A percentile compares a stretch with the other conserved stretches of the same genome.
These are phyloP conservation scores for Protomyces lactucae-debilis DNA, from an alignment of 1,139 yeast species.

Conservation along the genomic window DNA sequence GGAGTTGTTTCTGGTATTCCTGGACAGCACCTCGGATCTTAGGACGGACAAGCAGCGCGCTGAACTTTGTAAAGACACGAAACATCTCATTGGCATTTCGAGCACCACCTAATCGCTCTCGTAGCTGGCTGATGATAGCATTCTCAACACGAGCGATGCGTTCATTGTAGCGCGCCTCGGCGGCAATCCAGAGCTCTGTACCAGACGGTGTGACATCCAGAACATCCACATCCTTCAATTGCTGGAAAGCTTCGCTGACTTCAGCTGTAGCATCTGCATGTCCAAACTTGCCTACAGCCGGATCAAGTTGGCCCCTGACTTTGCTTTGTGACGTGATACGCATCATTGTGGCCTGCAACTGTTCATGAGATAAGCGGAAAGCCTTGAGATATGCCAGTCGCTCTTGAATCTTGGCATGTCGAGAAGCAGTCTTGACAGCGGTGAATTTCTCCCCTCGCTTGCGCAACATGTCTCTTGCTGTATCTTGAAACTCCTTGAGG, in stretches of 20 bases:
- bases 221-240: slow-evolving; percentile 42
- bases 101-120: slow-evolving; percentile 43
- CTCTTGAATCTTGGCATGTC: slow-evolving; percentile 47
- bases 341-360: slow-evolving; percentile 43
- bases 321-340: slow-evolving; percentile 44
- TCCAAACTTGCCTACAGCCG: slow-evolving; percentile 31
- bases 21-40: slow-evolving; percentile 52
- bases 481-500: slow-evolving; percentile 51
- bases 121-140: slow-evolving; percentile 44
- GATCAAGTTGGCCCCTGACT: background rate
- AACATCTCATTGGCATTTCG: slow-evolving; percentile 50
- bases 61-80: slow-evolving; percentile 48
- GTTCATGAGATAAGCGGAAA: slow-evolving; percentile 55
- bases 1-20: slow-evolving; percentile 51
- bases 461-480: slow-evolving; percentile 70
- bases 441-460: slow-evolving; percentile 70
- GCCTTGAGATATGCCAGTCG: slow-evolving; percentile 46
- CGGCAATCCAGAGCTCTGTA: slow-evolving; percentile 42
- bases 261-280: slow-evolving; percentile 36
- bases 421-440: slow-evolving; percentile 54
- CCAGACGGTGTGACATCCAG: slow-evolving; percentile 43
- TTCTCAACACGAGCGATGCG: slow-evolving; percentile 47
- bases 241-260: slow-evolving; percentile 46
- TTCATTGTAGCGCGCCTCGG: slow-evolving; percentile 45
- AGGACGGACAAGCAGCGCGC: slow-evolving; percentile 49